These are phyloP conservation scores for Dendryphion nanum DNA, from an alignment of 2,329 filamentous ascomycete species.

Conservation along the genomic window DNA sequence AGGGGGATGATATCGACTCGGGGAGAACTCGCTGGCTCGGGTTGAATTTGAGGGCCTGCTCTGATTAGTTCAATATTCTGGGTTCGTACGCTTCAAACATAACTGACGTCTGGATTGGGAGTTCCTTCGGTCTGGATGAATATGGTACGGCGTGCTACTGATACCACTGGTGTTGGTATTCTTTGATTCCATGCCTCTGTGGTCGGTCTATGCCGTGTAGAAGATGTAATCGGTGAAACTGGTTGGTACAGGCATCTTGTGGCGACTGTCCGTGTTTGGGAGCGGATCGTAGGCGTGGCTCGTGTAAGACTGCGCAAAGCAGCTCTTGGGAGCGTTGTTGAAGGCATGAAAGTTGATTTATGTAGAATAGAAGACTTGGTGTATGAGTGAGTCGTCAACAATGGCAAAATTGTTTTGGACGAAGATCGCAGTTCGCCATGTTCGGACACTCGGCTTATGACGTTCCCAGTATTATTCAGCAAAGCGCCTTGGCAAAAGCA, in stretches of 20 bases:
- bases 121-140: conserved; percentile 98
- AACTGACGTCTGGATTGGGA: conserved; percentile 78
- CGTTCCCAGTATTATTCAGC: too few species aligned
- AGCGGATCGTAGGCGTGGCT: conserved; percentile 18
- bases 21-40: conserved; percentile 87
- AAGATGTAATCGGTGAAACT: conserved; percentile 32
- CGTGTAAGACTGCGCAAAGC: conserved; percentile 29
- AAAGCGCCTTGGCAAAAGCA: too few species aligned
- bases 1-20: conserved; percentile 67
- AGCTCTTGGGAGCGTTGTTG: conserved; percentile 23
- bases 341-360: too few species aligned
- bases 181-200: conserved; percentile 23
- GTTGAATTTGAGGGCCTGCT: conserved; percentile 80
- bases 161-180: conserved; percentile 9
- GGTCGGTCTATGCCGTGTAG: conserved; percentile 29
- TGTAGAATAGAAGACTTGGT: too few species aligned
- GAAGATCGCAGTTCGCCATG: too few species aligned
- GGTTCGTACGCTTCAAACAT: not conserved
- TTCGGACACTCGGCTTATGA: too few species aligned
- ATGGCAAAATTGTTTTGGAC: too few species aligned
- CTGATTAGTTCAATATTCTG: conserved; percentile 8
- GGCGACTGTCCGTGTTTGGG: conserved; percentile 23
- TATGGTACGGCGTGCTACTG: conserved; percentile 63
- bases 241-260: conserved; percentile 37
- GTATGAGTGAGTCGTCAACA: too few species aligned